These are phyloP conservation scores for Trypanosomatidae sp. DNA, from an alignment of 208 protist species.

Conservation along the genomic window DNA sequence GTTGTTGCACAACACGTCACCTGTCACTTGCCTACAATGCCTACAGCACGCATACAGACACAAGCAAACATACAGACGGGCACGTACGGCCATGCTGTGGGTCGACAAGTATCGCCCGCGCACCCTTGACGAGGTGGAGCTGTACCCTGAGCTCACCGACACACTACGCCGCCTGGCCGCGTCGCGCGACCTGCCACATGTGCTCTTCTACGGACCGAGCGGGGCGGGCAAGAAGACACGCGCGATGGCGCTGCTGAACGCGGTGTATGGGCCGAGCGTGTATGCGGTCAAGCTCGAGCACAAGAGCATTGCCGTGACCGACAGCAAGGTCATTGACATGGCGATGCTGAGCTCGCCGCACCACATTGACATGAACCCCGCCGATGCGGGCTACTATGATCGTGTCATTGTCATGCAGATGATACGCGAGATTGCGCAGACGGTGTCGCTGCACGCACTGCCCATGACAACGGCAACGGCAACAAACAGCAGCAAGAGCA, in stretches of 20 bases:
- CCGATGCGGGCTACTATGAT: slow-evolving; percentile 96
- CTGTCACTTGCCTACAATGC: not conserved
- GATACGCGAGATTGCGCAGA: slow-evolving; percentile 98
- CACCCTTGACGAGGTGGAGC: slow-evolving; percentile 90
- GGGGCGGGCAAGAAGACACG: slow-evolving; percentile 95
- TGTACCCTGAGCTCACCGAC: slow-evolving; percentile 86
- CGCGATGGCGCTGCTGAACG: slow-evolving; percentile 89
- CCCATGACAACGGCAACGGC: slow-evolving; percentile 7
- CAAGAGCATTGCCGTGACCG: slow-evolving; percentile 78
- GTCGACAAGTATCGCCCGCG: slow-evolving; percentile 98
- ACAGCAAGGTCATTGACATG: slow-evolving; percentile 95
- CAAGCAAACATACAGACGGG: not conserved
- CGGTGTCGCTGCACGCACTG: slow-evolving; percentile 59
- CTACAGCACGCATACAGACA: not conserved
- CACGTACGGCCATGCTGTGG: slow-evolving; percentile 89
- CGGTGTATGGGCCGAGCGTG: slow-evolving; percentile 89
- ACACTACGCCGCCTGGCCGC: slow-evolving; percentile 83
- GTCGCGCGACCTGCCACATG: slow-evolving; percentile 91
- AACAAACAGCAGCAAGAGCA: not conserved
- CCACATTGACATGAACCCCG: slow-evolving; percentile 99
- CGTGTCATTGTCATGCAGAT: slow-evolving; percentile 96
- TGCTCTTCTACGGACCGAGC: slow-evolving; percentile 96
- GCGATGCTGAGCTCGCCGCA: slow-evolving; percentile 91
- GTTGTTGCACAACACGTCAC: not conserved
- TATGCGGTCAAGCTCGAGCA: slow-evolving; percentile 85